A percentile compares a stretch with the other conserved stretches of the same genome.
Conservation (phyloP, 1,284 basidiomycete genomes). For the Rhizoctonia solani region DNA sequence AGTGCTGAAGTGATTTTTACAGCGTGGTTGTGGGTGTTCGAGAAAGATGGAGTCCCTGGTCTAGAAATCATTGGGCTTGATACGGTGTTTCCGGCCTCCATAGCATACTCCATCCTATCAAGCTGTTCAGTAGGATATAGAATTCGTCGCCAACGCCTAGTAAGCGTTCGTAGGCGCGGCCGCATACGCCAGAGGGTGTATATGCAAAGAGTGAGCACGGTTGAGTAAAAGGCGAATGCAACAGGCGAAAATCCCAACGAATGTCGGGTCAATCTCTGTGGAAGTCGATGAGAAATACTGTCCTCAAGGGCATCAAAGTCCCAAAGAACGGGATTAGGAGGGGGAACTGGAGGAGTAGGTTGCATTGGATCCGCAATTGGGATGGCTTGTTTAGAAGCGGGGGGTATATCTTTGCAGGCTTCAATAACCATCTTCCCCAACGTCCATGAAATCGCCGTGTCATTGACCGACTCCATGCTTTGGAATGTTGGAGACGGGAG, state of each 20-base stretch:
- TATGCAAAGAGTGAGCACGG: constrained; percentile 19
- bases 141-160: constrained; percentile 25
- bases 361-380: constrained; percentile 73
- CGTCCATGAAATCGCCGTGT: constrained; percentile 96
- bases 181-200: constrained; percentile 34
- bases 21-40: constrained; percentile 17
- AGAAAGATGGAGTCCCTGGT: constrained; percentile 27
- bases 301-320: constrained; percentile 52
- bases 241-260: constrained; percentile 73
- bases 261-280: constrained; percentile 58
- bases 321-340: constrained; percentile 12
- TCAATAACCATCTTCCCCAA: constrained; percentile 98
- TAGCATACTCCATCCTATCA: constrained; percentile 33
- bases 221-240: constrained; percentile 56
- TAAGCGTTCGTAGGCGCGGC: constrained; percentile 38
- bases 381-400: constrained; percentile 51
- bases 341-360: constrained; percentile 50
- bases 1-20: constrained; percentile 26
- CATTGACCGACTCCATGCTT: constrained; percentile 87
- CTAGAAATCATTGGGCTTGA: constrained; percentile 23
- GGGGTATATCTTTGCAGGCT: constrained; percentile 81
- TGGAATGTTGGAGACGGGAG: constrained; percentile 71
- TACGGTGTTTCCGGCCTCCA: constrained; percentile 28
- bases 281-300: constrained; percentile 63
- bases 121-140: constrained; percentile 32